Base-by-base conservation (phyloP, 352 stramenopile species). In the Phytophthora boehmeriae region DNA sequence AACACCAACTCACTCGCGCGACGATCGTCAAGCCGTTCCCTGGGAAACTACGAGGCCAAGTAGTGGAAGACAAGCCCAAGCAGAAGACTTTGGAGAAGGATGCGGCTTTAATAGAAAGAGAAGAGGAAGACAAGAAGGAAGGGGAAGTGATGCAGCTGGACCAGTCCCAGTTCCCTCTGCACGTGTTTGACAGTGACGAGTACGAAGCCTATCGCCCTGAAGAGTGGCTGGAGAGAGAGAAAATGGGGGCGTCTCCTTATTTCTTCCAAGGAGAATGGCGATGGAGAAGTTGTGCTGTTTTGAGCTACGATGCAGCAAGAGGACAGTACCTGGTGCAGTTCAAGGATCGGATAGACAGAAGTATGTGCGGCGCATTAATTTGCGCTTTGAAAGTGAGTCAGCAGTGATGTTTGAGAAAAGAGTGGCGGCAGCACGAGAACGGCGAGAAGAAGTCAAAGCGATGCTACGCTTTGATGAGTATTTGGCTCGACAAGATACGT, bases 401-500 rank as follows among this genome's bases (percentile, higher is more conserved):
- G 52, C 75, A 2, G 65, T 77, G 20, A 50, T 66, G 17, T 98
- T 97, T 63, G 75, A 97, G 53, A 51, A 66, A 22, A 86, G 92
- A 4, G 75, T 97, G 11, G 75, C 89, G 19, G 74, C 78, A 0
- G 93, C 93, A 0, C 50, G 83, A 38, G 54, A 58, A 17, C 68
- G 81, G 4, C 70, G 91, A 6, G 88, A 97, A 8, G 71, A 83
- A 8, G 80, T 87, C 5, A 98, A 97, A 61, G 83, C 84, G 0
- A 84, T 92, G 60, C 73, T 98, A 28, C 80, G 93, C 23, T 96
- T 98, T 47, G 92, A 98, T 57, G 83, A 96, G 64, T 98, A 97
- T 51, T 71, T 98, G 13, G 52, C 78, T 10, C 83, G 88, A 59
- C 90, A 97, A 55, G 82, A 88, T 8, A 76, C 76, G 1, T 66